phyloP scores from a whole-genome alignment of 1,284 basidiomycete genomes.

The Ustilago sp. region DNA sequence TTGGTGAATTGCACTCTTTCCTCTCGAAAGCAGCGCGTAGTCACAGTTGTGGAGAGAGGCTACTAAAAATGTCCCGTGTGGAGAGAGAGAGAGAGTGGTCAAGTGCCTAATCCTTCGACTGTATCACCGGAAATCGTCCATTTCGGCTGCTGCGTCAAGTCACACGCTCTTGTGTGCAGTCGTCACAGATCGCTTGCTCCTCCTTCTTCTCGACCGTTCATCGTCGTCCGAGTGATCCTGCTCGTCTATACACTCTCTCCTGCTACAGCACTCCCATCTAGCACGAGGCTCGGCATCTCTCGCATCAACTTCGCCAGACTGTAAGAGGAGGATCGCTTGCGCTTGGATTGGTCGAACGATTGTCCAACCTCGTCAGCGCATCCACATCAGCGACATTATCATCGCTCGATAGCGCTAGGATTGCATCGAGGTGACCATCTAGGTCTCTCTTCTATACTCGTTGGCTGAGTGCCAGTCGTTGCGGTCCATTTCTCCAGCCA shows the following conservation, averaged over 20 bases:
- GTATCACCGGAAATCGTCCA: neutral
- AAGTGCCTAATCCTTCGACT: conserved; percentile 1
- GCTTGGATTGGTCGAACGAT: neutral
- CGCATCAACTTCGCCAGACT: neutral
- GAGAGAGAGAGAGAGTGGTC: neutral
- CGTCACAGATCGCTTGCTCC: neutral
- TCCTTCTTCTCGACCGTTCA: conserved; percentile 11
- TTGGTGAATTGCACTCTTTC: too few species aligned
- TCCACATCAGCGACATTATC: neutral
- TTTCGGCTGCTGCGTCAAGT: conserved; percentile 15
- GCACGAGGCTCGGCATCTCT: neutral
- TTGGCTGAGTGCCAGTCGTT: neutral
- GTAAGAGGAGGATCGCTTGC: neutral
- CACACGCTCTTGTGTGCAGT: conserved; percentile 25
- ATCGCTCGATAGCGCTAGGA: neutral
- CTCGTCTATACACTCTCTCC: neutral
- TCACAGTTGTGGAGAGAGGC: conserved; percentile 3
- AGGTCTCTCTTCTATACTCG: too few species aligned
- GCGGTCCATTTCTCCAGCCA: neutral
- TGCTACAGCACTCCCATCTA: neutral
- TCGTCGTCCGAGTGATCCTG: conserved; percentile 24
- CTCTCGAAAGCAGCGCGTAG: neutral
- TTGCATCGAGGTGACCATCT: neutral
- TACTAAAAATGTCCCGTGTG: neutral
- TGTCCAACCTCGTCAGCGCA: neutral